Evolutionary conservation across 139 green algal genomes (phyloP), one percentile per base, ranked within the genome.

Genomic region (Astrephomene gubernaculifera): DNA sequence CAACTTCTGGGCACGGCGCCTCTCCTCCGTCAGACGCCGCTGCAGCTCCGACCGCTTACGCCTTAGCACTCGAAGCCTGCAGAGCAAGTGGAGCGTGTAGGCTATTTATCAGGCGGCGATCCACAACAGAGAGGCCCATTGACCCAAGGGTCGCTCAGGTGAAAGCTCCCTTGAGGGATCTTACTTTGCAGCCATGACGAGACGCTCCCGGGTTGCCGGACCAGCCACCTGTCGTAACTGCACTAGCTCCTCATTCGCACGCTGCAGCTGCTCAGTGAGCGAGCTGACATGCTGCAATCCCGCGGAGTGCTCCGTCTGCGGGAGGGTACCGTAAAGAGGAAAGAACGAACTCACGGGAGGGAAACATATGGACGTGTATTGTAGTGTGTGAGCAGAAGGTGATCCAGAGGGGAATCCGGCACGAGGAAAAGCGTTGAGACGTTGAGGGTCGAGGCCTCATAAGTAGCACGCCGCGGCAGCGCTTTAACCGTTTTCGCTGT

Each of bases 111-210:
- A n/a, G n/a, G n/a, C n/a, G n/a, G n/a, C n/a, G n/a, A n/a, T n/a
- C n/a, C n/a, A n/a, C n/a, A n/a, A n/a, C n/a, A n/a, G n/a, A n/a
- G n/a, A n/a, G n/a, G n/a, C n/a, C n/a, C n/a, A n/a, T n/a, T n/a
- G n/a, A n/a, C n/a, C n/a, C n/a, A n/a, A 65, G 57, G 22, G 22
- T 6, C 57, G 22, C 57, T 35, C 57, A 65, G 14, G 31, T 33
- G 19, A 65, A 65, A 33, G 57, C 29, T 9, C 6, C 57, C 57
- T n/a, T n/a, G n/a, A 35, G 29, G 3, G 63, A 4, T 49, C 71
- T n/a, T 21, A 82, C 75, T 39, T 82, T 49, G 75, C 75, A 2
- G 33, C 27, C 75, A 82, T 44, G 4, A 73, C 61, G 39, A 83
- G 10, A 8, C 76, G 60, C 19, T 83, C 60, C 17, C 76, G 76